Evolutionary conservation across 1,284 basidiomycete species (phyloP), one percentile per base, ranked within the genome.

Genomic region (Ustilago loliicola): DNA sequence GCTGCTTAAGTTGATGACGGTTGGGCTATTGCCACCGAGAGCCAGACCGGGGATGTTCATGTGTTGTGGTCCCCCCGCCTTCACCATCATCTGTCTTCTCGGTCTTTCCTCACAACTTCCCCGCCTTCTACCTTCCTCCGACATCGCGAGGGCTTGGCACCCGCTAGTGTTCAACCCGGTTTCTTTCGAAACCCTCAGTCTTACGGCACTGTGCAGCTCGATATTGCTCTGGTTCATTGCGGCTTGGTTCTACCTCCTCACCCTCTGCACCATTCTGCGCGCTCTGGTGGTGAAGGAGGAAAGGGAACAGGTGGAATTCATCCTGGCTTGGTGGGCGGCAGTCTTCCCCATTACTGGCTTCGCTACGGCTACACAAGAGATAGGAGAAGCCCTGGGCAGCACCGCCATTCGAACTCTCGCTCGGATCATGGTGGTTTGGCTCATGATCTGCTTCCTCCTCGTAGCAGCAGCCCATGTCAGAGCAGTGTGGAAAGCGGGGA

Each of bases 271-370:
- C 13, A 51, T 77, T n/a, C n/a, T 77, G 2, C 9, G 53, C 1
- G 56, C 54, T 0, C 3, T 64, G 10, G 2, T 48, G 5, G n/a
- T 51, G 6, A 15, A 29, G 6, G 13, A 40, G 23, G 17, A 56
- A 53, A 47, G 68, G 4, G 29, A 27, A 3, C 29, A 71, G 40
- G 50, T 77, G 38, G 65, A 64, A 32, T 80, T 80, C 34, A 67
- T 61, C 17, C 45, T 80, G 1, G 61, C 64, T 19, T 80, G 77
- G 77, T 80, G 73, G 72, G 77, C 77, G 5, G 52, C 51, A 19
- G 61, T 80, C 8, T 80, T 80, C 45, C 77, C 77, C 1, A 71
- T 66, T 57, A 57, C 65, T 0, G 77, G 77, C 0, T 77, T 73
- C 34, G 57, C 51, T 0, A 69, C 47, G 15, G 69, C 68, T 4